Base-by-base conservation (phyloP, 768 basidiomycete species). In the Sistotremastrum niveocremeum region DNA sequence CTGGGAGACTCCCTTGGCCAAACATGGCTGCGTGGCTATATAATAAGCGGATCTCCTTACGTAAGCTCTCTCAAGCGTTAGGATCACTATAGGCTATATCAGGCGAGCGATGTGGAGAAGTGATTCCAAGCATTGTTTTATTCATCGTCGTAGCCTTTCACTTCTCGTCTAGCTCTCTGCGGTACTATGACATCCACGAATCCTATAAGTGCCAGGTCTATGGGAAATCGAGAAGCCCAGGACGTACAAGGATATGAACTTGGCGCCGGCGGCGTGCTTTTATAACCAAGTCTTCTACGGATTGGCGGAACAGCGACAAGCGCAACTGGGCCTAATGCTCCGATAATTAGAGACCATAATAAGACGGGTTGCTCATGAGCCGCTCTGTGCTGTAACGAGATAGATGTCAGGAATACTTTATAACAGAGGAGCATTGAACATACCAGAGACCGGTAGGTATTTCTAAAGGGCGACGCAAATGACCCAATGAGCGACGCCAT, bases 291-390 rank as follows among this genome's bases (percentile, higher is more conserved):
- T n/a, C 67, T 66, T 55, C 74, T 69, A 47, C 86, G 81, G 51
- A 91, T 71, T 12, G 87, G 84, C n/a, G 89, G 89, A 11, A 91
- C 71, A 37, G 69, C 65, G 38, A 85, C 52, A 38, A 80, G 80
- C 62, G 89, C 65, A 29, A 81, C 66, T 7, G 89, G 89, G 2
- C 89, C 89, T 54, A 79, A 71, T 47, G 68, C 55, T 44, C 88
- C 89, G 47, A 94, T 65, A 41, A 79, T 62, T 59, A 79, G 71
- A 7, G 89, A 89, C 65, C 80, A 94, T 70, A 91, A 91, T 61
- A 91, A 76, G 61, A 88, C 84, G 31, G 89, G 89, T 56, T 75
- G 77, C 64, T 94, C 89, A 65, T 94, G 89, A 35, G 89, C 87
- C 54, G 81, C 77, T 41, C 83, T 77, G 88, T 89, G 86, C 89